Percentiles rank a stretch among this genome's conserved stretches.
phyloP scores from a whole-genome alignment of 495 filamentous ascomycete species.

The Penicillium macrosclerotiorum region DNA sequence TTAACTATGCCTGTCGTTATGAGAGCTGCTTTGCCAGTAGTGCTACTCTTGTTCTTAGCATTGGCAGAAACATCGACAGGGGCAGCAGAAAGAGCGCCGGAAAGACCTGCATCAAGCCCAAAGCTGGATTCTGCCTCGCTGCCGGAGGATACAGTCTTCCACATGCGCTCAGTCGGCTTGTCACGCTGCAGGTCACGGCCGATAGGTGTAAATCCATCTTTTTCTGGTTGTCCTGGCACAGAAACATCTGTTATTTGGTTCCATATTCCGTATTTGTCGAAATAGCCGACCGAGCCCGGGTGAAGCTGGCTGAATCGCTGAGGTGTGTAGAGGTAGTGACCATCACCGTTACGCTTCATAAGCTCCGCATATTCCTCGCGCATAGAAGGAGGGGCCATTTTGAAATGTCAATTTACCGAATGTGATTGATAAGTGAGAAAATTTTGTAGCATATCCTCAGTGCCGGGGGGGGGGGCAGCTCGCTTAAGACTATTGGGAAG shows the following conservation, averaged over 20 bases:
- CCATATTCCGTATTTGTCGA: conserved; percentile 9
- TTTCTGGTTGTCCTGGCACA: conserved; percentile 4
- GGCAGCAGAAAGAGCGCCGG: conserved; percentile 2
- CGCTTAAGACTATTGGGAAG: no score
- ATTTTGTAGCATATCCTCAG: no score
- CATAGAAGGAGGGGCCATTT: no score
- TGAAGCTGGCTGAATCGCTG: conserved; percentile 8
- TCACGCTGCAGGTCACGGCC: neutral
- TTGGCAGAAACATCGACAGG: conserved; percentile 12
- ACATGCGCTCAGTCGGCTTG: neutral
- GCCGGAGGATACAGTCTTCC: conserved; percentile 5
- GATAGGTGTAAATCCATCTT: conserved; percentile 5
- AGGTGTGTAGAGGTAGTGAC: conserved; percentile 9
- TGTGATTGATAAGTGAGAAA: no score
- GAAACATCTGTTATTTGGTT: conserved; percentile 13
- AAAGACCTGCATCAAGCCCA: conserved; percentile 3
- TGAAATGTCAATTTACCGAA: no score
- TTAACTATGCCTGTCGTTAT: neutral
- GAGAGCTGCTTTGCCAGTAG: conserved; percentile 9
- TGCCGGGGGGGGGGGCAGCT: no score
- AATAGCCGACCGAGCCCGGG: conserved; percentile 11
- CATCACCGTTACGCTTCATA: conserved; percentile 6
- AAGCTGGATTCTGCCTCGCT: conserved; percentile 5
- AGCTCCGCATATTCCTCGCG: conserved; percentile 15
- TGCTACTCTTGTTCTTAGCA: conserved; percentile 9